Evolutionary conservation across 352 stramenopile genomes (phyloP).

Genomic region (Phytophthora pseudosyringae): DNA sequence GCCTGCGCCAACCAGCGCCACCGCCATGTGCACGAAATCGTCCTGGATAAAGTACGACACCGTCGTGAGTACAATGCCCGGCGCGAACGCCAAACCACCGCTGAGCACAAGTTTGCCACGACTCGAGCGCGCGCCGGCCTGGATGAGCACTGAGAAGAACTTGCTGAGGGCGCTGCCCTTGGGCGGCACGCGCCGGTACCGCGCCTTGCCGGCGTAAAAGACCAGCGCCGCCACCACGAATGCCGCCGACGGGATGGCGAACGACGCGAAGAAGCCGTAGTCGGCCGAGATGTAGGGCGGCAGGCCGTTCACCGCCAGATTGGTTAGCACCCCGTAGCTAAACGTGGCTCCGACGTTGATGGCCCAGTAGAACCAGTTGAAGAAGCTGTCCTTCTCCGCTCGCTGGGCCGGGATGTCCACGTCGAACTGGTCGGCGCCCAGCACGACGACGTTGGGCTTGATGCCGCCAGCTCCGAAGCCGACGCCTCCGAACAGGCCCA

Average conservation of each 20-base stretch:
- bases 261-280: constrained; percentile 91
- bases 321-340: constrained; percentile 91
- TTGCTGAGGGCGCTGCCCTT: constrained; percentile 78
- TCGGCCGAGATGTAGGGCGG: constrained; percentile 77
- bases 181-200: constrained; percentile 74
- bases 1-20: constrained; percentile 60
- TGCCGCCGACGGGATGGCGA: constrained; percentile 81
- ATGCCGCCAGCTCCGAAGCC: constrained; percentile 75
- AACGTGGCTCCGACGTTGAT: constrained; percentile 93
- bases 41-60: constrained; percentile 83
- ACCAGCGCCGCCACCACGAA: constrained; percentile 84
- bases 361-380: constrained; percentile 95
- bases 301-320: constrained; percentile 90
- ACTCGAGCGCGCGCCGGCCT: constrained; percentile 61
- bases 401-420: constrained; percentile 69
- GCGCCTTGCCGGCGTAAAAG: constrained; percentile 74
- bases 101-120: constrained; percentile 81
- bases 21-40: constrained; percentile 53
- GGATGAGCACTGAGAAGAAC: constrained; percentile 71
- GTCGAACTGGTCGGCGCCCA: constrained; percentile 87
- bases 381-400: constrained; percentile 89
- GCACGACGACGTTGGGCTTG: constrained; percentile 80
- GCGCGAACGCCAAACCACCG: constrained; percentile 68
- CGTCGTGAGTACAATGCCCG: constrained; percentile 80
- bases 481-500: constrained; percentile 85